These are phyloP conservation scores for Ophiostoma ips DNA, from an alignment of 2,329 filamentous ascomycete species.

Conservation along the genomic window DNA sequence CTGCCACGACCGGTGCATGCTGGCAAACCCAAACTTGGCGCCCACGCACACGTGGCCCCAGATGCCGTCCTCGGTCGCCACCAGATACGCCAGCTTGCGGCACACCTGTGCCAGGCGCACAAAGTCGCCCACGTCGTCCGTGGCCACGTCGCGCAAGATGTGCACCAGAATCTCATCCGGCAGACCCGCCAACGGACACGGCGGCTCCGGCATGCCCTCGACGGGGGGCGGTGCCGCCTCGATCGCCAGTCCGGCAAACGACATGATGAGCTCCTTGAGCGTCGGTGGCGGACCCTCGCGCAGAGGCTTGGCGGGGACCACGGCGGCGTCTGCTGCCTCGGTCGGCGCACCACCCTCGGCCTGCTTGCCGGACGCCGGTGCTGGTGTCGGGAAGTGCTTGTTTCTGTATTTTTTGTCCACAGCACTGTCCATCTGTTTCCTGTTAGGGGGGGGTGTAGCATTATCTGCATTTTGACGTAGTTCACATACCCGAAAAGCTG, in stretches of 20 bases:
- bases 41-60: slow-evolving; percentile 69
- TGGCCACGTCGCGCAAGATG: slow-evolving; percentile 58
- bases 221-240: slow-evolving; percentile 51
- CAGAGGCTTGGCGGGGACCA: slow-evolving; percentile 39
- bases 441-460: background rate
- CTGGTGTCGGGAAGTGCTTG: slow-evolving; percentile 68
- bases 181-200: slow-evolving; percentile 64
- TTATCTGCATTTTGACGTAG: background rate
- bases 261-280: slow-evolving; percentile 55
- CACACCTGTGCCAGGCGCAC: slow-evolving; percentile 67
- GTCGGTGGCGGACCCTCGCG: slow-evolving; percentile 42
- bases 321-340: slow-evolving; percentile 19
- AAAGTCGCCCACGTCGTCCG: slow-evolving; percentile 63
- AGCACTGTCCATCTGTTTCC: slow-evolving; percentile 57
- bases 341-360: slow-evolving; percentile 11
- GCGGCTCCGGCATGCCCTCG: slow-evolving; percentile 56
- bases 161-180: slow-evolving; percentile 78
- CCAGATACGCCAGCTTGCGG: slow-evolving; percentile 73
- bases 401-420: slow-evolving; percentile 82
- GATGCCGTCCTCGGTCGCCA: slow-evolving; percentile 68
- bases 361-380: slow-evolving; percentile 19
- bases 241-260: slow-evolving; percentile 60
- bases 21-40: slow-evolving; percentile 59
- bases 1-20: slow-evolving; percentile 71
- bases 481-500: slow-evolving; percentile 62